Conservation (phyloP, 352 stramenopile genomes). For the Thalassiosira mediterranea region DNA sequence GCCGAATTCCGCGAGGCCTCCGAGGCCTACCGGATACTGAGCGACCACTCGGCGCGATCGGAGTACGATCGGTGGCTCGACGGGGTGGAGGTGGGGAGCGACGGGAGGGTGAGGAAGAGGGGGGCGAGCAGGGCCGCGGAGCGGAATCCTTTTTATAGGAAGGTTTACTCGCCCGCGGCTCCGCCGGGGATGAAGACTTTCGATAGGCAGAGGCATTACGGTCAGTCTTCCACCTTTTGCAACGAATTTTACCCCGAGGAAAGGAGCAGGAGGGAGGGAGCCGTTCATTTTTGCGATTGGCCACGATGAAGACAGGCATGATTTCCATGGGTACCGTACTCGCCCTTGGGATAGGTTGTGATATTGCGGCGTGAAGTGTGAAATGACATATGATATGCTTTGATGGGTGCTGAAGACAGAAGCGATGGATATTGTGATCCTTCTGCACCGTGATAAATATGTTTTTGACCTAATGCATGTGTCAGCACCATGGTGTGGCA, state of each 20-base stretch:
- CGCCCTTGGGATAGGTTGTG: too few relatives aligned
- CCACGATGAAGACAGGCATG: too few relatives aligned
- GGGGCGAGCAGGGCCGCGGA: slow-evolving; percentile 41
- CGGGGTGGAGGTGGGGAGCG: slow-evolving; percentile 14
- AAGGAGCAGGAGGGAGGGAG: neutral
- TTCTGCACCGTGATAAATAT: too few relatives aligned
- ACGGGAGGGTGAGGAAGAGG: slow-evolving; percentile 33
- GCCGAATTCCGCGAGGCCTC: slow-evolving; percentile 69
- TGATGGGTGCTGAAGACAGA: too few relatives aligned
- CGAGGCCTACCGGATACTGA: slow-evolving; percentile 75
- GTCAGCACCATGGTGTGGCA: too few relatives aligned
- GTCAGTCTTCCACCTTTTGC: slow-evolving; percentile 16
- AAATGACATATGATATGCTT: too few relatives aligned
- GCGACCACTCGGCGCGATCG: slow-evolving; percentile 42
- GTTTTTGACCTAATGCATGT: too few relatives aligned
- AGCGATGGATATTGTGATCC: too few relatives aligned
- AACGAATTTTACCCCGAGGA: neutral
- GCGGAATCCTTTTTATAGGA: slow-evolving; percentile 71
- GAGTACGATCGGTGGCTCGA: slow-evolving; percentile 65
- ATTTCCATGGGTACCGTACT: too few relatives aligned
- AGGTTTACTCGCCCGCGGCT: slow-evolving; percentile 72
- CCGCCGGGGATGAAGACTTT: slow-evolving; percentile 78
- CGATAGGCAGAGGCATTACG: slow-evolving; percentile 75
- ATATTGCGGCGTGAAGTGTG: too few relatives aligned
- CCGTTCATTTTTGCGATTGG: too few relatives aligned